Base-by-base conservation (phyloP, 139 green algal species). In the Pycnococcus provasolii region DNA sequence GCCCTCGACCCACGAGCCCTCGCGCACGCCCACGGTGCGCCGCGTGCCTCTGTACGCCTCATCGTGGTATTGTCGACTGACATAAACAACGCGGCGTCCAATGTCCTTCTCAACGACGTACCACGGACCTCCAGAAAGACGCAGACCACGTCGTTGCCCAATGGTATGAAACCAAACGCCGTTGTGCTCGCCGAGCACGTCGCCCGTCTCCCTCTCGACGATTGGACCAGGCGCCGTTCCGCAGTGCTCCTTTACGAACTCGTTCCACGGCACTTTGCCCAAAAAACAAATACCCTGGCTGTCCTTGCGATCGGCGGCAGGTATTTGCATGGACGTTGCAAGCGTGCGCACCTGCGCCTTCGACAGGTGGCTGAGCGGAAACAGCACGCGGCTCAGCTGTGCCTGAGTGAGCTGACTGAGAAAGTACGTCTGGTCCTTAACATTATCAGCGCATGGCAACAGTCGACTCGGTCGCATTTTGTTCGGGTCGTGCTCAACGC, bases 231-330 rank as follows among this genome's bases (percentile, higher is more conserved):
- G 82, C 87, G 85, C 92, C 66, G 86, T 79, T 1, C 91, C 92
- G 67, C 98, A 66, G 73, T 99, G 93, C 80, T 92, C 60, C 26
- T 53, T 54, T 42, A 72, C 45, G 53, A 97, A 96, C 72, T 96
- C 89, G 60, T 15, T 69, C 70, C 94, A 95, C 67, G 81, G 65
- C 1, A 96, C 92, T 70, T 97, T 98, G 45, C 93, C 93, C 43
- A 99, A 80, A 72, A 99, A 99, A 81, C 93, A 99, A 58, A 99
- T 97, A 50, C 93, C 93, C 78, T 99, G 93, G 74, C 80, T 91
- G 80, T 99, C 93, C 67, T 91, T 92, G 42, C 93, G 81, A 7
- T 70, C 71, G 66, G 84, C 73, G 63, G 89, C 97, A 45, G 91
- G 87, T 46, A 99, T 83, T 13, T 66, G 53, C 26, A 81, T 72